These are phyloP conservation scores for Polysphondylium violaceum DNA, from an alignment of 78 protist species.

Conservation along the genomic window DNA sequence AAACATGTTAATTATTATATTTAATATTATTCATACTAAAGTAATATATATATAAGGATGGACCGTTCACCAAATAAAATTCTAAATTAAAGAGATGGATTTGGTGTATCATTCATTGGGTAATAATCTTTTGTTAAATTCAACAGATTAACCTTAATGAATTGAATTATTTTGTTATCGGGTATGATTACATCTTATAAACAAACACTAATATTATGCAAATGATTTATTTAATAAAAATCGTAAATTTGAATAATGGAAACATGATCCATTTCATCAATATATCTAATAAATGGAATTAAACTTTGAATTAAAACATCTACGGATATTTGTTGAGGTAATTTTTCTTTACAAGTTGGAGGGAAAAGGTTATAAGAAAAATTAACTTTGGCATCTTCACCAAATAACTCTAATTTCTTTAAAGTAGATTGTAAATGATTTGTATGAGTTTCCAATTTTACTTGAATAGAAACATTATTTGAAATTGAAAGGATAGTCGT, in stretches of 20 bases:
- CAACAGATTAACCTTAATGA: too few relatives aligned
- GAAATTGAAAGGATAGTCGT: neutral
- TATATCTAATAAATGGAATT: conserved; percentile 1
- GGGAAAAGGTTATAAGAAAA: conserved; percentile 6
- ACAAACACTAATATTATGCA: too few relatives aligned
- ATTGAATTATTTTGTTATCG: too few relatives aligned
- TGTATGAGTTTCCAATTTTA: neutral
- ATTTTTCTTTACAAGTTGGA: neutral
- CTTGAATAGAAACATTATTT: conserved; percentile 4
- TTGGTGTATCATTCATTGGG: too few relatives aligned
- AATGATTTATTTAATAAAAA: conserved; percentile 2
- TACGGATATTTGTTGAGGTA: neutral
- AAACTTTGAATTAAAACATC: neutral
- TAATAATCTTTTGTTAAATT: too few relatives aligned
- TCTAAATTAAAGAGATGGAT: too few relatives aligned
- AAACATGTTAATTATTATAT: too few relatives aligned
- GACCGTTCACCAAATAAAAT: too few relatives aligned
- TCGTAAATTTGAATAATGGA: neutral
- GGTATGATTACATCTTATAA: too few relatives aligned
- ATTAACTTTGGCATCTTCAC: neutral
- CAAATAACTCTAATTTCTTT: neutral
- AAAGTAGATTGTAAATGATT: neutral
- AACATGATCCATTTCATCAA: neutral
- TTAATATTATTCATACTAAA: too few relatives aligned
- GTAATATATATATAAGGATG: too few relatives aligned